Evolutionary conservation across 495 filamentous ascomycete genomes (phyloP), one percentile per base, ranked within the genome.

Genomic region (Penicillium fimorum): DNA sequence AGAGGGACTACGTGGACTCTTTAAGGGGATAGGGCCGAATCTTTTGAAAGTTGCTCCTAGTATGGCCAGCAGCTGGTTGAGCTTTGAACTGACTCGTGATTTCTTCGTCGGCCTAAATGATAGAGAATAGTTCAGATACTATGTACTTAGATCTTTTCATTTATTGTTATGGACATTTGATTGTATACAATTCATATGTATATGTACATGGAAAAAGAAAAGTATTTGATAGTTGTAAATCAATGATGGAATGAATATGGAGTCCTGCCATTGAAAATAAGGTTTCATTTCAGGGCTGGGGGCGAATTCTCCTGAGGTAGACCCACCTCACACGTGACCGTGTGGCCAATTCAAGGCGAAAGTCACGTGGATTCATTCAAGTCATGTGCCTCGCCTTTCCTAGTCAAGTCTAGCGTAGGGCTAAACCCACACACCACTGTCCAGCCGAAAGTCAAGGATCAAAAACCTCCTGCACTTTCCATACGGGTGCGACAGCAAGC

Each of bases 1-100:
- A 59, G 94, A 98, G 73, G 89, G 89, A 2, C 40, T 86, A 30
- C 74, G 76, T 27, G 92, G 92, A 27, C 67, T 97, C 22, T 97
- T 96, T 74, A 97, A 96, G 70, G 92, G 92, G 15, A 88, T 97
- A 59, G 82, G 92, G 18, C 95, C 94, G 3, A 98, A 98, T 65
- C 79, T 97, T 5, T 80, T 97, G 42, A 98, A 98, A 72, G 94
- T 98, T 15, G 94, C 94, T 6, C 94, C 94, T 7, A 97, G 94
- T 65, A 98, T 98, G 92, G 94, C 95, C 24, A 94, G 91, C 62
- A 96, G 89, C 71, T 98, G 95, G 91, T 82, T 96, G 24, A 97
- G 93, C 76, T 98, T 92, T 68, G 94, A 98, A 73, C 67, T 97
- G 47, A 91, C 88, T 25, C 81, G 94, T 57, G 94, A 98, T 73